Evolutionary conservation across 306 rosid genomes (phyloP).

Genomic region (Sicyos baderoa): DNA sequence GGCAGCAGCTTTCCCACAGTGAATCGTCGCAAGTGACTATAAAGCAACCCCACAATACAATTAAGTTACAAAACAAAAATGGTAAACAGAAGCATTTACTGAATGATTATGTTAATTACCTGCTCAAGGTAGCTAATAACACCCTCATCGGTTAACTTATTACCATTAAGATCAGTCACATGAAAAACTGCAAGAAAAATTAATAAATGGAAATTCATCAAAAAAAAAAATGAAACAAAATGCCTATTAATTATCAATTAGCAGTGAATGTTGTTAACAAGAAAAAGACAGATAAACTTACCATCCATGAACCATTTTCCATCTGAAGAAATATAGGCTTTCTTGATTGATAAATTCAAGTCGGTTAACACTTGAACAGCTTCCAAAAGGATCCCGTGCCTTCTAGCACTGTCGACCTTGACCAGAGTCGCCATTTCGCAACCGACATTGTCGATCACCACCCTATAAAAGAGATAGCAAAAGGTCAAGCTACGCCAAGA

Average conservation of each 20-base stretch:
- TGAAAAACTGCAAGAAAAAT: constrained; percentile 58
- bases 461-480: constrained; percentile 42
- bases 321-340: constrained; percentile 88
- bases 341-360: constrained; percentile 65
- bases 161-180: constrained; percentile 69
- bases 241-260: background rate
- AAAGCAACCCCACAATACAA: constrained; percentile 1
- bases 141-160: constrained; percentile 69
- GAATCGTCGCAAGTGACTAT: constrained; percentile 71
- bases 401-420: constrained; percentile 94
- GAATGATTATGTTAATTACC: constrained; percentile 36
- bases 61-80: background rate
- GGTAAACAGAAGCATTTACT: background rate
- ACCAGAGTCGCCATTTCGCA: constrained; percentile 70
- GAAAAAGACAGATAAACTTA: constrained; percentile 17
- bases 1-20: constrained; percentile 30
- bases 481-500: constrained; percentile 24
- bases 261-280: background rate
- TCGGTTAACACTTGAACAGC: constrained; percentile 87
- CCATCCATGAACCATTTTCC: constrained; percentile 99
- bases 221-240: constrained; percentile 10
- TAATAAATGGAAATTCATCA: background rate
- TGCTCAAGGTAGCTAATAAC: constrained; percentile 68
- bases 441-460: constrained; percentile 82
- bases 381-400: constrained; percentile 72